phyloP scores from a whole-genome alignment of 257 asterid species.

The Leonotis leonurus region DNA sequence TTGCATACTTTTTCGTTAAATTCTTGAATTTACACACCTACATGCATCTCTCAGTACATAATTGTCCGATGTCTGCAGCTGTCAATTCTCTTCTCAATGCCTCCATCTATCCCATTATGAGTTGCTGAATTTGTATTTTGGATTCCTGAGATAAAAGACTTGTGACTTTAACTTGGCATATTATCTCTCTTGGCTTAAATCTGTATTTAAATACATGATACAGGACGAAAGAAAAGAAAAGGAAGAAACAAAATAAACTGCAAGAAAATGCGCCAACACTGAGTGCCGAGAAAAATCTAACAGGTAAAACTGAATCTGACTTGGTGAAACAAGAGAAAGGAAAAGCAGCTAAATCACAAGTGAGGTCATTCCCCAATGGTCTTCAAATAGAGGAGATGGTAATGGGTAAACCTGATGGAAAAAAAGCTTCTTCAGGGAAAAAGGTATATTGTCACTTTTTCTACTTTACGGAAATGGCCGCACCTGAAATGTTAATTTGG shows the following conservation, averaged over 20 bases:
- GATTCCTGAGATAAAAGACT: neutral
- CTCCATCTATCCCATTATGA: neutral
- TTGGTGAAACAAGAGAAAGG: slow-evolving; percentile 35
- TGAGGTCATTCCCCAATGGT: slow-evolving; percentile 79
- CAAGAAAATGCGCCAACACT: slow-evolving; percentile 32
- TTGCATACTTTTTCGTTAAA: neutral
- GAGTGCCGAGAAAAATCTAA: slow-evolving; percentile 25
- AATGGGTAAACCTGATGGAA: slow-evolving; percentile 93
- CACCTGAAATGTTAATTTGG: neutral
- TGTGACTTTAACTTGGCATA: neutral
- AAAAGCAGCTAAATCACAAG: slow-evolving; percentile 46
- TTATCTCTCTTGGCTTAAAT: neutral
- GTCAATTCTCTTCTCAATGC: neutral
- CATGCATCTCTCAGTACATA: neutral
- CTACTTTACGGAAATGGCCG: neutral
- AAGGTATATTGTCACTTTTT: slow-evolving; percentile 36
- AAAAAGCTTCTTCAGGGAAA: slow-evolving; percentile 72
- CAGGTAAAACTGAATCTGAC: slow-evolving; percentile 24
- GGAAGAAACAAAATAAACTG: slow-evolving; percentile 53
- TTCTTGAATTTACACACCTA: neutral
- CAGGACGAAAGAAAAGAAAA: slow-evolving; percentile 52
- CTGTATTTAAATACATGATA: neutral
- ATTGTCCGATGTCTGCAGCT: neutral
- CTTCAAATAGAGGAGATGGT: slow-evolving; percentile 68
- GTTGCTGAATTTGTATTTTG: slow-evolving; percentile 3